Conservation (phyloP, 1,284 basidiomycete genomes). For the Coniferiporia sulphurascens region DNA sequence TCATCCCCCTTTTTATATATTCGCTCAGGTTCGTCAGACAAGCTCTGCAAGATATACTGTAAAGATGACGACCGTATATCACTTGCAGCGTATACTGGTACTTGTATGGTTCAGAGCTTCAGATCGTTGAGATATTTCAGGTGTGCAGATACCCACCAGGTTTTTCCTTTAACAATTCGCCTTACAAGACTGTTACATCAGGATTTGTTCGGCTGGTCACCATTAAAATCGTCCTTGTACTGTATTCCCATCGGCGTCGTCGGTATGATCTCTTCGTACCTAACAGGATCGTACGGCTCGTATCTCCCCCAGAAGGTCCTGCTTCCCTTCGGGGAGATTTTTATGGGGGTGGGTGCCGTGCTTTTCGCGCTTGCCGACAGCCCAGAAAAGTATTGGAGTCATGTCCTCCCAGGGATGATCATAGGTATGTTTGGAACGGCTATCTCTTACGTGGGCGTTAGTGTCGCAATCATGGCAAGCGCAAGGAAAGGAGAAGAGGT, state of each 20-base stretch:
- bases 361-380: slow-evolving; percentile 15
- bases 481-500: slow-evolving; percentile 19
- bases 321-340: slow-evolving; percentile 6
- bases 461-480: slow-evolving; percentile 15
- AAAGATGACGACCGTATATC: no score
- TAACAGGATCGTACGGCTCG: slow-evolving; percentile 4
- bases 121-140: slow-evolving; percentile 17
- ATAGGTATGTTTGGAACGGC: slow-evolving; percentile 12
- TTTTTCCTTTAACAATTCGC: neutral
- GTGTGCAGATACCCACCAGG: neutral
- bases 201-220: slow-evolving; percentile 14
- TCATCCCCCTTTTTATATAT: slow-evolving; percentile 18
- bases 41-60: no score
- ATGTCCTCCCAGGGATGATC: slow-evolving; percentile 20
- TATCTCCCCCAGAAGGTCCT: slow-evolving; percentile 1
- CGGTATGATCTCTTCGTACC: slow-evolving; percentile 5
- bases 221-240: slow-evolving; percentile 9
- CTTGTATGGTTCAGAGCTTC: slow-evolving; percentile 14
- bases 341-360: slow-evolving; percentile 9
- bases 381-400: slow-evolving; percentile 17
- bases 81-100: slow-evolving; percentile 7
- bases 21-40: slow-evolving; percentile 9
- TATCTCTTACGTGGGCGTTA: slow-evolving; percentile 15
- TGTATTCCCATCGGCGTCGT: slow-evolving; percentile 12
- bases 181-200: neutral